A percentile compares a stretch with the other conserved stretches of the same genome.
phyloP scores from a whole-genome alignment of 495 filamentous ascomycete genomes.

The Aspergillus leporis region DNA sequence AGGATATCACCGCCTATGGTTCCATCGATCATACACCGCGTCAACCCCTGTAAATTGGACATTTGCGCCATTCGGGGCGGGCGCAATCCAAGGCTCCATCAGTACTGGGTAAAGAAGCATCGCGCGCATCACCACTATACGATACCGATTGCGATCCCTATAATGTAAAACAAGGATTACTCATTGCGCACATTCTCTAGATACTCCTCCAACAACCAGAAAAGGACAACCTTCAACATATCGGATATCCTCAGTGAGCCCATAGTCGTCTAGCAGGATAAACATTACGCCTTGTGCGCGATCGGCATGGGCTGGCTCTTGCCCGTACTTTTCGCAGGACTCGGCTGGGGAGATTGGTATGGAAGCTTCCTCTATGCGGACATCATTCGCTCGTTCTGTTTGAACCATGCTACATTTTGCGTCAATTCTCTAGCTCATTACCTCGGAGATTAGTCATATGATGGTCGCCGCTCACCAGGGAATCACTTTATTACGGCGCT shows the following conservation, averaged over 20 bases:
- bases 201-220: conserved; percentile 71
- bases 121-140: too few relatives aligned
- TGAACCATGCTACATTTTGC: conserved; percentile 91
- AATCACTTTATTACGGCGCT: conserved; percentile 85
- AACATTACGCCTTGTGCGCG: conserved; percentile 75
- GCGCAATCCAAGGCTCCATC: too few relatives aligned
- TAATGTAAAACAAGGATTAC: conserved; percentile 83
- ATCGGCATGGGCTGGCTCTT: conserved; percentile 77
- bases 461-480: conserved; percentile 85
- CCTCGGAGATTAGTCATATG: too few relatives aligned
- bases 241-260: conserved; percentile 82
- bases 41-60: too few relatives aligned
- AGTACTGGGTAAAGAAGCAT: too few relatives aligned
- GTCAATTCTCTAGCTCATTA: conserved; percentile 93
- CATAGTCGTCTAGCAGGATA: conserved; percentile 81
- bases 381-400: conserved; percentile 83
- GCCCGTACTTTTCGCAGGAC: conserved; percentile 69
- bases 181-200: conserved; percentile 84
- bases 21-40: too few relatives aligned
- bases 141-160: too few relatives aligned
- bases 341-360: conserved; percentile 75
- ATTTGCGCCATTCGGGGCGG: too few relatives aligned
- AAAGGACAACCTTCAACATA: conserved; percentile 83
- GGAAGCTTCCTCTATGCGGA: conserved; percentile 86
- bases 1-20: too few relatives aligned